Conservation (phyloP, 1,284 basidiomycete genomes). For the Cutaneotrichosporon mucoides region DNA sequence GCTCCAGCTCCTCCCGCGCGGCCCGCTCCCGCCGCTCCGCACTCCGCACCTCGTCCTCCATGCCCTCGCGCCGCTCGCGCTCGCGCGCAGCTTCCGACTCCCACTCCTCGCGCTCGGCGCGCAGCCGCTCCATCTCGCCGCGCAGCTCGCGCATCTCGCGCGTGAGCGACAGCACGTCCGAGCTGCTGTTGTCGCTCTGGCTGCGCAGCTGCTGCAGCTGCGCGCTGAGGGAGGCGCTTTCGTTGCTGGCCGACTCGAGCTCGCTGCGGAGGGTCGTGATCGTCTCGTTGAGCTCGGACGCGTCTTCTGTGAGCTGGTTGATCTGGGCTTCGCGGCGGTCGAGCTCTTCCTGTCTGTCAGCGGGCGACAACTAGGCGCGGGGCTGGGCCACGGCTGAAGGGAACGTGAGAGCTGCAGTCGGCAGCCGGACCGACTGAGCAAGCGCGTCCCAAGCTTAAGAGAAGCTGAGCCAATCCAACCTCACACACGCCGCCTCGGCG, state of each 20-base stretch:
- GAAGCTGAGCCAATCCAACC: neutral
- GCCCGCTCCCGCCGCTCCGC: constrained; percentile 65
- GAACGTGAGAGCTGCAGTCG: too few species aligned
- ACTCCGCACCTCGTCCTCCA: constrained; percentile 56
- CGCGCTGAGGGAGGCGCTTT: constrained; percentile 62
- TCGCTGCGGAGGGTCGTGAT: constrained; percentile 73
- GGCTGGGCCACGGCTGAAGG: too few species aligned
- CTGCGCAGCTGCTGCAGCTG: constrained; percentile 60
- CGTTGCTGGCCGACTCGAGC: constrained; percentile 66
- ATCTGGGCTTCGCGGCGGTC: constrained; percentile 80
- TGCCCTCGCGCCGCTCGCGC: constrained; percentile 65
- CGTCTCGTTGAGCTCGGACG: constrained; percentile 64
- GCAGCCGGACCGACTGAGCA: too few species aligned
- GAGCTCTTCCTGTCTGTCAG: constrained; percentile 75
- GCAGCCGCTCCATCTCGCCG: constrained; percentile 74
- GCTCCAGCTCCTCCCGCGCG: constrained; percentile 58
- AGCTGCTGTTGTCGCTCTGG: constrained; percentile 55
- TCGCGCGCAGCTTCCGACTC: constrained; percentile 72
- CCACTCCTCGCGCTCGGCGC: constrained; percentile 84
- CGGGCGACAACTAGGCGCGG: neutral
- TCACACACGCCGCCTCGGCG: neutral
- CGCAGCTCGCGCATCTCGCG: constrained; percentile 73
- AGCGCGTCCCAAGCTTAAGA: too few species aligned
- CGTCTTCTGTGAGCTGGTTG: constrained; percentile 67
- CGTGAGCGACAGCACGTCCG: constrained; percentile 70